Evolutionary conservation across 305 asterid species (phyloP).

Genomic region (Withania somnifera): DNA sequence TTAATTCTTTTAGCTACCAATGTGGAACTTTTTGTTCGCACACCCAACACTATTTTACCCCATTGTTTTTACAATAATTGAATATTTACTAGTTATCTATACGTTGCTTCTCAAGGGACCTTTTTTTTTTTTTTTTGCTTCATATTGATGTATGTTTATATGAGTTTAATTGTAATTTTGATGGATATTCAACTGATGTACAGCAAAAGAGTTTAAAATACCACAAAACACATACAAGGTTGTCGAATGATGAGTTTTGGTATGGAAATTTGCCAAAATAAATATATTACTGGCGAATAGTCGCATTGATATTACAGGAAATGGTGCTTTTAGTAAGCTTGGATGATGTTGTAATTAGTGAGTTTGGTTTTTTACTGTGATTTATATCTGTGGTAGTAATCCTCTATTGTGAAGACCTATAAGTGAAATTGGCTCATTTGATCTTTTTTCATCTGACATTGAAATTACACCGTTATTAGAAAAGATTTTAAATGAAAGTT

Average conservation of each 20-base stretch:
- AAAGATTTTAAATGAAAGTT: slow-evolving; percentile 43
- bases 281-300: slow-evolving; percentile 43
- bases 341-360: slow-evolving; percentile 42
- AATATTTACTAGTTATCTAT: too few relatives aligned
- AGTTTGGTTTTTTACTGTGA: slow-evolving; percentile 81
- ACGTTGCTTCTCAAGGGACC: too few relatives aligned
- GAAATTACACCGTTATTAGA: slow-evolving; percentile 69
- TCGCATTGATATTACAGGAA: slow-evolving; percentile 36
- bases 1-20: too few relatives aligned
- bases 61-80: too few relatives aligned
- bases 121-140: too few relatives aligned
- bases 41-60: too few relatives aligned
- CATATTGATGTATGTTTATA: too few relatives aligned
- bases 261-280: slow-evolving; percentile 56
- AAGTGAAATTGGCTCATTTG: slow-evolving; percentile 66
- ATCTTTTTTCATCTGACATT: slow-evolving; percentile 71
- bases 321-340: slow-evolving; percentile 33
- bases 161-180: too few relatives aligned
- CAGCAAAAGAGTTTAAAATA: slow-evolving; percentile 38
- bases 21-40: too few relatives aligned
- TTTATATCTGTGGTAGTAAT: slow-evolving; percentile 76
- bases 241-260: slow-evolving; percentile 83
- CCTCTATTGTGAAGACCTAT: slow-evolving; percentile 87
- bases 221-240: slow-evolving; percentile 60
- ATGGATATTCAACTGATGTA: slow-evolving; percentile 37